Conservation (phyloP, 495 filamentous ascomycete species). For the Hyaloscypha hepaticicola region DNA sequence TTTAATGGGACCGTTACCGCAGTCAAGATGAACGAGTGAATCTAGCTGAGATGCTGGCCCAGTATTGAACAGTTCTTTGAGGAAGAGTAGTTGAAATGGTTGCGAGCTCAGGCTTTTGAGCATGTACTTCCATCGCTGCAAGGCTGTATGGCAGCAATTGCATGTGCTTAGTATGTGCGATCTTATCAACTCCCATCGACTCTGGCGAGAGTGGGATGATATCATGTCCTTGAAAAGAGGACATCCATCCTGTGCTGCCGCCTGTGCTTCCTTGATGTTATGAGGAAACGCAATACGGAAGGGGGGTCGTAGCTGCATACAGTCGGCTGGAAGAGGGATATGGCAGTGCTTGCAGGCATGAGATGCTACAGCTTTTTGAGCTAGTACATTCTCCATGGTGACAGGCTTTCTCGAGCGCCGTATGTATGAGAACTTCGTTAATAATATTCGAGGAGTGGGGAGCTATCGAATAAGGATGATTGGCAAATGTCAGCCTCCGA, state of each 20-base stretch:
- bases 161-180: neutral
- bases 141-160: neutral
- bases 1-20: neutral
- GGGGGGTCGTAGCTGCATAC: neutral
- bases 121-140: neutral
- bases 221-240: neutral
- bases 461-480: too few species aligned
- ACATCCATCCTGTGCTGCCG: neutral
- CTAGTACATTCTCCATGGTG: too few species aligned
- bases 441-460: too few species aligned
- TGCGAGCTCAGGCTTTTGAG: neutral
- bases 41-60: neutral
- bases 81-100: neutral
- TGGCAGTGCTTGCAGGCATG: neutral
- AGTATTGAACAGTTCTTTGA: neutral
- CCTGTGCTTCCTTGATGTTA: neutral
- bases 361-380: neutral
- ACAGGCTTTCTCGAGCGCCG: too few species aligned
- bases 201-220: neutral
- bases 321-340: neutral
- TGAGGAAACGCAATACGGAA: neutral
- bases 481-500: too few species aligned
- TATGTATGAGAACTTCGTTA: too few species aligned
- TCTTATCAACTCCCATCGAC: neutral
- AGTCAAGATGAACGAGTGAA: neutral